A percentile compares a stretch with the other conserved stretches of the same genome.
Evolutionary conservation across 129 eudicot genomes (phyloP).

Genomic region (Sambucus nigra): DNA sequence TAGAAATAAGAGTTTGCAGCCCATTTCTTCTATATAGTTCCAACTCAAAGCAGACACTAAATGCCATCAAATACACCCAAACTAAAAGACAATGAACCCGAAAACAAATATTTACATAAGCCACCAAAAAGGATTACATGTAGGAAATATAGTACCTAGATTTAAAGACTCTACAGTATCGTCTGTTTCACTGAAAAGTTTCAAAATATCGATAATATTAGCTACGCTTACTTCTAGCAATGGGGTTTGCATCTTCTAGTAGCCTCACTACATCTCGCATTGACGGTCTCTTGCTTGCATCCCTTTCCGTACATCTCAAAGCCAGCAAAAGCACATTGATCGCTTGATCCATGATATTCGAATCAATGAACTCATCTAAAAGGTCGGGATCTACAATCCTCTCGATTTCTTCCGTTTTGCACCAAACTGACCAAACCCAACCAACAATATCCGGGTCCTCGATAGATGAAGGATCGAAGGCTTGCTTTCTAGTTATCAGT

Average conservation of each 20-base stretch:
- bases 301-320: conserved; percentile 64
- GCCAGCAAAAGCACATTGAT: conserved; percentile 44
- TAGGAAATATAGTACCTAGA: no score
- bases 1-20: no score
- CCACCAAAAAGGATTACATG: no score
- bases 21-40: no score
- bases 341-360: conserved; percentile 43
- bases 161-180: no score
- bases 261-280: conserved; percentile 79
- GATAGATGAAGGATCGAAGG: conserved; percentile 34
- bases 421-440: conserved; percentile 55
- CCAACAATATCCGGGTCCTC: conserved; percentile 48
- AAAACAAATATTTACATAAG: no score
- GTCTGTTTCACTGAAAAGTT: no score
- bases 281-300: conserved; percentile 53
- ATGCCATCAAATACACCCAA: no score
- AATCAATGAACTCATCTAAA: conserved; percentile 41
- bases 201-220: no score
- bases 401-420: conserved; percentile 30
- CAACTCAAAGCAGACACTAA: no score
- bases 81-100: no score
- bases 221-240: not conserved
- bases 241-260: conserved; percentile 23
- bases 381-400: conserved; percentile 44
- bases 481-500: conserved; percentile 54